Conservation (phyloP, 371 early-diverging fungal species). For the Synchytrium microbalum region DNA sequence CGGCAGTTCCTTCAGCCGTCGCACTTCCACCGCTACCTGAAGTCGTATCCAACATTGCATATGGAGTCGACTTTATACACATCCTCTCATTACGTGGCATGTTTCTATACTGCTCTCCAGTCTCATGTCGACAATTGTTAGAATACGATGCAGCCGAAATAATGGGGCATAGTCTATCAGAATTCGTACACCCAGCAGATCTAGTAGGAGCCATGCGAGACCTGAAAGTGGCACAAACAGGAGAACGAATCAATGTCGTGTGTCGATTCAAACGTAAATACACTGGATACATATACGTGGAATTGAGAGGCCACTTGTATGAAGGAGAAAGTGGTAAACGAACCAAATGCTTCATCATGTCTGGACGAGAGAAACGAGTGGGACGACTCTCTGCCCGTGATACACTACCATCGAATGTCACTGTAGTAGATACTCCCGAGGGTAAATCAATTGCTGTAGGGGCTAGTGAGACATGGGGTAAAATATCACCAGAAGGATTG, state of each 20-base stretch:
- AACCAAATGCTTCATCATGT: constrained; percentile 54
- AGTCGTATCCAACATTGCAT: constrained; percentile 7
- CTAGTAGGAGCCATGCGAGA: constrained; percentile 54
- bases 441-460: constrained; percentile 14
- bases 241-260: constrained; percentile 41
- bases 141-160: constrained; percentile 45
- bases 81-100: constrained; percentile 55
- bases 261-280: constrained; percentile 48
- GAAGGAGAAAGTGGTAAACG: constrained; percentile 49
- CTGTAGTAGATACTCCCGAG: constrained; percentile 6
- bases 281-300: constrained; percentile 53
- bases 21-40: not conserved
- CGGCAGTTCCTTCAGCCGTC: not conserved
- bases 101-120: constrained; percentile 49
- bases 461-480: constrained; percentile 51
- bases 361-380: constrained; percentile 44
- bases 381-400: constrained; percentile 22
- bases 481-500: constrained; percentile 51
- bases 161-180: constrained; percentile 44
- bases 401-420: constrained; percentile 10
- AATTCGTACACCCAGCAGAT: constrained; percentile 57
- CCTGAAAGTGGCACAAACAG: constrained; percentile 26
- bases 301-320: constrained; percentile 47
- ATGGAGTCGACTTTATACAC: constrained; percentile 43
- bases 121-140: constrained; percentile 27